Evolutionary conservation across 495 filamentous ascomycete genomes (phyloP).

Genomic region (Corynascus novoguineensis): DNA sequence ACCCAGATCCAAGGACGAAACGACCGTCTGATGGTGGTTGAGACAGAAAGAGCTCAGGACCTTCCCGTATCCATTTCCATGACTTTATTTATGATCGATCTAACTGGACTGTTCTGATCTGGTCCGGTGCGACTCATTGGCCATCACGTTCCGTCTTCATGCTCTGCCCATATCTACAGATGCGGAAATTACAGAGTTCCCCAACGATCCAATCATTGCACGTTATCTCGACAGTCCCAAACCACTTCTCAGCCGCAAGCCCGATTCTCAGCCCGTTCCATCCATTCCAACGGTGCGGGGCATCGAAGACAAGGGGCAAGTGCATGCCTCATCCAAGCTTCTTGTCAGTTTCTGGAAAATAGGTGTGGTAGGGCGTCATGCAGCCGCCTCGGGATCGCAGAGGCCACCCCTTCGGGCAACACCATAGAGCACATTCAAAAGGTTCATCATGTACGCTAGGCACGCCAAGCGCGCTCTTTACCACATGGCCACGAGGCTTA

Average conservation of each 20-base stretch:
- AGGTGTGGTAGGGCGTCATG: not conserved
- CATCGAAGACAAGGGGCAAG: not conserved
- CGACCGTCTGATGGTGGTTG: not conserved
- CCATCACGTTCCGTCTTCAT: not conserved
- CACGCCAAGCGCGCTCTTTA: too few species aligned
- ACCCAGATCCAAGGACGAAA: not conserved
- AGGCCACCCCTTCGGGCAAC: too few species aligned
- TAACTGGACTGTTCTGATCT: not conserved
- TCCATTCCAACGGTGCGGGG: not conserved
- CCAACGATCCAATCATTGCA: not conserved
- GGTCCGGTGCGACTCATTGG: too few species aligned
- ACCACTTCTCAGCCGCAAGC: not conserved
- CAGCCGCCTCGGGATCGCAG: too few species aligned
- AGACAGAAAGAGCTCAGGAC: not conserved
- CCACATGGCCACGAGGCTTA: too few species aligned
- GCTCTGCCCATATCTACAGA: not conserved
- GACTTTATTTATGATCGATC: not conserved
- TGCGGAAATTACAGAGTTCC: not conserved
- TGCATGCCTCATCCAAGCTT: not conserved
- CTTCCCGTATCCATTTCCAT: not conserved
- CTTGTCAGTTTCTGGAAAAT: not conserved
- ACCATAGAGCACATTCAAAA: too few species aligned
- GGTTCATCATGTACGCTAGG: too few species aligned
- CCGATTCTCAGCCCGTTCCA: not conserved
- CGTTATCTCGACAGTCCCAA: not conserved